Evolutionary conservation across 129 eudicot species (phyloP).

Genomic region (Arctium minus): DNA sequence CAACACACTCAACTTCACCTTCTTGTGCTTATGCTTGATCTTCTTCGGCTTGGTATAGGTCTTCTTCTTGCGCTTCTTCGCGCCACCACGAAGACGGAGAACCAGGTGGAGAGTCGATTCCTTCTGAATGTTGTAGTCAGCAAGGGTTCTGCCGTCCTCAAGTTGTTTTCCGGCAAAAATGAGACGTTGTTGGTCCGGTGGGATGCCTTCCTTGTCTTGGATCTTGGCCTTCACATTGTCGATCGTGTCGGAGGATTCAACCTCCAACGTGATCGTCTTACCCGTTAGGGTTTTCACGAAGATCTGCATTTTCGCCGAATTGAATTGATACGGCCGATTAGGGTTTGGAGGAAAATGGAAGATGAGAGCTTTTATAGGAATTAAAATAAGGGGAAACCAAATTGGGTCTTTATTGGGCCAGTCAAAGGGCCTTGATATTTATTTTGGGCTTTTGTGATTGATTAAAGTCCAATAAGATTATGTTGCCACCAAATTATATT

Average conservation of each 20-base stretch:
- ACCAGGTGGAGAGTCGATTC: constrained; percentile 38
- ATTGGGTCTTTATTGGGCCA: background rate
- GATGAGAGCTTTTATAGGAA: background rate
- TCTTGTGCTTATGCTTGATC: constrained; percentile 37
- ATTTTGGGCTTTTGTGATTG: background rate
- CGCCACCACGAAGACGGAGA: constrained; percentile 31
- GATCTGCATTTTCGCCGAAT: constrained; percentile 54
- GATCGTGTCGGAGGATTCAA: constrained; percentile 69
- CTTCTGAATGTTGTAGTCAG: constrained; percentile 43
- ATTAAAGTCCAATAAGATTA: too few species aligned
- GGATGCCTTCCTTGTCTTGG: constrained; percentile 86
- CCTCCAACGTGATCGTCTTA: constrained; percentile 75
- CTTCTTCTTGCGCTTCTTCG: constrained; percentile 32
- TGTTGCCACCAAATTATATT: too few species aligned
- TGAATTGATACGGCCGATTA: background rate
- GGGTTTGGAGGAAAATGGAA: background rate
- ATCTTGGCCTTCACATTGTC: constrained; percentile 79
- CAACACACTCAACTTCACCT: constrained; percentile 20
- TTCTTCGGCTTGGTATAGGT: constrained; percentile 31
- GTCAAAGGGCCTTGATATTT: background rate
- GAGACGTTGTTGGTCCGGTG: constrained; percentile 75
- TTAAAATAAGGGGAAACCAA: background rate
- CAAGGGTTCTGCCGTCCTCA: constrained; percentile 38
- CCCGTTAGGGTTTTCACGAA: constrained; percentile 87
- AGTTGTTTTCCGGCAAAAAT: constrained; percentile 68